Evolutionary conservation across 495 filamentous ascomycete genomes (phyloP).

Genomic region (Penicillium atrosanguineum): DNA sequence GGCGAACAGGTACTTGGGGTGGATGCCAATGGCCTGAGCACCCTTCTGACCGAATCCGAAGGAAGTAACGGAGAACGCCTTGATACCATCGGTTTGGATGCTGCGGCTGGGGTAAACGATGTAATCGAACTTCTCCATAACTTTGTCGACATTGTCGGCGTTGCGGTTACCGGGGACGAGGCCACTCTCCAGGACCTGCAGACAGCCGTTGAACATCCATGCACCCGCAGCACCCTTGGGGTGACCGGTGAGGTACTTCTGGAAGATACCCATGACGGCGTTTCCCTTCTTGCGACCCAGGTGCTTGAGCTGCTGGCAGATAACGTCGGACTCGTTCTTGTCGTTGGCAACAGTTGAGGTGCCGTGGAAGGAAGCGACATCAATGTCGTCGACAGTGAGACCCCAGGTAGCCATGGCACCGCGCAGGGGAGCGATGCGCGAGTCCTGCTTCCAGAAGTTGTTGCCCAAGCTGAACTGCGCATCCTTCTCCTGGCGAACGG

Average conservation of each 20-base stretch:
- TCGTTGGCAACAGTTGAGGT: slow-evolving; percentile 98
- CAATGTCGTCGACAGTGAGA: slow-evolving; percentile 94
- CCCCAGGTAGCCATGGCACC: slow-evolving; percentile 97
- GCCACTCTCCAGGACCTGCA: slow-evolving; percentile 91
- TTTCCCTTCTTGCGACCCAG: slow-evolving; percentile 95
- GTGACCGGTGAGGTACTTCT: slow-evolving; percentile 98
- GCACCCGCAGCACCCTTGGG: slow-evolving; percentile 98
- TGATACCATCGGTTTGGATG: slow-evolving; percentile 97
- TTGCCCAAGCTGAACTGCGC: slow-evolving; percentile 89
- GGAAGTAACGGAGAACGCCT: slow-evolving; percentile 97
- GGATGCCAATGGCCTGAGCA: slow-evolving; percentile 93
- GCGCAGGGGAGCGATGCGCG: slow-evolving; percentile 88
- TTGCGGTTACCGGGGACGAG: slow-evolving; percentile 97
- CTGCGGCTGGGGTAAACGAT: slow-evolving; percentile 93
- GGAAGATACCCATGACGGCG: slow-evolving; percentile 94
- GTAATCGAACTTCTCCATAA: slow-evolving; percentile 96
- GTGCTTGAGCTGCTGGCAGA: slow-evolving; percentile 94
- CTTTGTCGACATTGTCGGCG: slow-evolving; percentile 93
- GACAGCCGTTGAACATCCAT: slow-evolving; percentile 98
- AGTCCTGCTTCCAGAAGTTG: slow-evolving; percentile 96
- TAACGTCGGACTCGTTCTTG: slow-evolving; percentile 98
- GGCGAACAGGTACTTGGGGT: slow-evolving; percentile 93
- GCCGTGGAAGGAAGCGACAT: slow-evolving; percentile 95
- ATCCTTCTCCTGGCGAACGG: slow-evolving; percentile 85
- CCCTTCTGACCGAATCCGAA: slow-evolving; percentile 99